These are phyloP conservation scores for Aquilaria sinensis DNA, from an alignment of 345 rosid genomes.

Conservation along the genomic window DNA sequence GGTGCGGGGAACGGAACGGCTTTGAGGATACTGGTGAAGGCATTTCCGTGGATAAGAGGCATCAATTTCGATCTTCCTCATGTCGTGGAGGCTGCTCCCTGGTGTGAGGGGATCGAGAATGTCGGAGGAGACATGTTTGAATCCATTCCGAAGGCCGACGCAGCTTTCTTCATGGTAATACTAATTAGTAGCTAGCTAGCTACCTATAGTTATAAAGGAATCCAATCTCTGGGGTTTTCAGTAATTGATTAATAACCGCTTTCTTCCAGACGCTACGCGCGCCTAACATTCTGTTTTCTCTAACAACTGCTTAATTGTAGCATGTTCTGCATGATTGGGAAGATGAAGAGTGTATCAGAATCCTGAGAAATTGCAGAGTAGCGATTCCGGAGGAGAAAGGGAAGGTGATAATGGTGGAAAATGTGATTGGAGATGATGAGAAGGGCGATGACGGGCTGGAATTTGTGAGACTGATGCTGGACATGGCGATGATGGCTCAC, in stretches of 20 bases:
- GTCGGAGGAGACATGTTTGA: conserved; percentile 71
- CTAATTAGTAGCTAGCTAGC: neutral
- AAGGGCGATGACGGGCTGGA: conserved; percentile 28
- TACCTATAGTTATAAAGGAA: neutral
- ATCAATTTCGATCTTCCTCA: conserved; percentile 77
- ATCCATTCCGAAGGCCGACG: conserved; percentile 52
- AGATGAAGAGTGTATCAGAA: conserved; percentile 56
- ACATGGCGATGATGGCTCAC: conserved; percentile 78
- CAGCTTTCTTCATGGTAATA: conserved; percentile 48
- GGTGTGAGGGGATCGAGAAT: conserved; percentile 38
- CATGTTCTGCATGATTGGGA: conserved; percentile 72
- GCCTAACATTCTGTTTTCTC: too few species aligned
- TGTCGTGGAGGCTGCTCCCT: conserved; percentile 37
- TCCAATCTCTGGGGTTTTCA: neutral
- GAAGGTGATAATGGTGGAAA: conserved; percentile 59
- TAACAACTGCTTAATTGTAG: conserved; percentile 14
- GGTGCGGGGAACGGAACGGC: conserved; percentile 70
- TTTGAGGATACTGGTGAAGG: conserved; percentile 38
- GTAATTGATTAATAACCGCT: neutral
- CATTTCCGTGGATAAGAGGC: conserved; percentile 53
- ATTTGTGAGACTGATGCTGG: conserved; percentile 43
- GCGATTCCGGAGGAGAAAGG: conserved; percentile 42
- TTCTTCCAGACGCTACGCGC: too few species aligned
- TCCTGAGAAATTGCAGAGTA: conserved; percentile 60
- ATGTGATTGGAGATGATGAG: conserved; percentile 31